These are phyloP conservation scores for Musa acuminata DNA, from an alignment of 176 grass and related monocot species.

Conservation along the genomic window DNA sequence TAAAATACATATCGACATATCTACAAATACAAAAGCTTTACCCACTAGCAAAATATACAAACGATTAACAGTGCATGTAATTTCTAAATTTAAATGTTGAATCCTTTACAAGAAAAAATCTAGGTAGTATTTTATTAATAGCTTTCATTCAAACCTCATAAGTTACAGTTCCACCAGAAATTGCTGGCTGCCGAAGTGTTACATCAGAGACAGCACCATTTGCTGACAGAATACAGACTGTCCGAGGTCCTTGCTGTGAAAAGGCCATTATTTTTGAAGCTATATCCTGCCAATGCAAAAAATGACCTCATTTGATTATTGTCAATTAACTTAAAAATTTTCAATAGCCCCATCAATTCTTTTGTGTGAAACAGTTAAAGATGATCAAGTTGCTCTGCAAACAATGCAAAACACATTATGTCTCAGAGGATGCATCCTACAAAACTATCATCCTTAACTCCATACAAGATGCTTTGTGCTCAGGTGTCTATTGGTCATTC, in stretches of 20 bases:
- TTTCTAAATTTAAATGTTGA: background rate
- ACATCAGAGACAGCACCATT: conserved; percentile 97
- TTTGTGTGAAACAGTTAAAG: too few species aligned
- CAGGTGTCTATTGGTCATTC: too few species aligned
- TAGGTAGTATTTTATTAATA: too few species aligned
- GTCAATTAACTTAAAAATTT: too few species aligned
- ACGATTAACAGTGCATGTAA: background rate
- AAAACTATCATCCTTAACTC: too few species aligned
- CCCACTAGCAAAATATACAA: background rate
- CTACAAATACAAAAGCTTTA: background rate
- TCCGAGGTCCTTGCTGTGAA: conserved; percentile 95
- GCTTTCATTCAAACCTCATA: conserved; percentile 49
- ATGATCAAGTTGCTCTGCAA: too few species aligned
- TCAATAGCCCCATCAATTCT: too few species aligned
- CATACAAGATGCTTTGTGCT: too few species aligned
- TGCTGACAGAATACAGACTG: conserved; percentile 93
- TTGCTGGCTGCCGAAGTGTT: conserved; percentile 87
- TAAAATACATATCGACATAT: background rate
- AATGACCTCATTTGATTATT: background rate
- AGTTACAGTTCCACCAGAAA: conserved; percentile 92
- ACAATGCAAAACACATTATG: too few species aligned
- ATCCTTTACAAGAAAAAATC: background rate
- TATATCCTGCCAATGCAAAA: conserved; percentile 56
- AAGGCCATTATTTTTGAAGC: conserved; percentile 99
- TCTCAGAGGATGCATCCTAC: too few species aligned